Evolutionary conservation across 1,284 basidiomycete genomes (phyloP).

Genomic region (Thecaphora frezii): DNA sequence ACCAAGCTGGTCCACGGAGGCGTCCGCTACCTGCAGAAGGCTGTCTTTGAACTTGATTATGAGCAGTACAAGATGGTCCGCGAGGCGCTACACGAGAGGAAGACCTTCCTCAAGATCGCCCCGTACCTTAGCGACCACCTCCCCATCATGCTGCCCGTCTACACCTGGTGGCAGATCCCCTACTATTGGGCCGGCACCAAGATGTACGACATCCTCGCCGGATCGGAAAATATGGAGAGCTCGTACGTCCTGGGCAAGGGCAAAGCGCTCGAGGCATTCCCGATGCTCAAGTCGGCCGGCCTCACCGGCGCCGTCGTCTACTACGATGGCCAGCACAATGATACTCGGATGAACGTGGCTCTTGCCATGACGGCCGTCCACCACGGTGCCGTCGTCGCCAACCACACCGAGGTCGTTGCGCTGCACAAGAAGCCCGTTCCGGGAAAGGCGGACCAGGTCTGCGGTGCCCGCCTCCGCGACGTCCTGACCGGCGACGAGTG

Average conservation of each 20-base stretch:
- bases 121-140: slow-evolving; percentile 90
- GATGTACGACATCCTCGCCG: slow-evolving; percentile 92
- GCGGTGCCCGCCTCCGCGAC: slow-evolving; percentile 78
- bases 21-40: slow-evolving; percentile 94
- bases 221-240: slow-evolving; percentile 93
- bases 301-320: slow-evolving; percentile 93
- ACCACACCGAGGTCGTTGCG: slow-evolving; percentile 83
- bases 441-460: slow-evolving; percentile 67
- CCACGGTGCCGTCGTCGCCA: slow-evolving; percentile 83
- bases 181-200: slow-evolving; percentile 96
- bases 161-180: slow-evolving; percentile 90
- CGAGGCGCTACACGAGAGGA: slow-evolving; percentile 89
- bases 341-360: slow-evolving; percentile 96
- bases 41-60: slow-evolving; percentile 92
- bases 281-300: slow-evolving; percentile 91
- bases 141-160: slow-evolving; percentile 90
- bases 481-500: slow-evolving; percentile 80
- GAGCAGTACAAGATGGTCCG: slow-evolving; percentile 82
- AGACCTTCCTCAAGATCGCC: slow-evolving; percentile 90
- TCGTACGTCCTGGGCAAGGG: slow-evolving; percentile 87
- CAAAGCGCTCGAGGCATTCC: slow-evolving; percentile 90
- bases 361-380: slow-evolving; percentile 84
- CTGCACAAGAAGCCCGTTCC: slow-evolving; percentile 69
- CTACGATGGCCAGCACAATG: slow-evolving; percentile 98
- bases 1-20: slow-evolving; percentile 98